A percentile compares a stretch with the other conserved stretches of the same genome.
Conservation (phyloP, 2,329 filamentous ascomycete genomes). For the Cryphonectria japonica region DNA sequence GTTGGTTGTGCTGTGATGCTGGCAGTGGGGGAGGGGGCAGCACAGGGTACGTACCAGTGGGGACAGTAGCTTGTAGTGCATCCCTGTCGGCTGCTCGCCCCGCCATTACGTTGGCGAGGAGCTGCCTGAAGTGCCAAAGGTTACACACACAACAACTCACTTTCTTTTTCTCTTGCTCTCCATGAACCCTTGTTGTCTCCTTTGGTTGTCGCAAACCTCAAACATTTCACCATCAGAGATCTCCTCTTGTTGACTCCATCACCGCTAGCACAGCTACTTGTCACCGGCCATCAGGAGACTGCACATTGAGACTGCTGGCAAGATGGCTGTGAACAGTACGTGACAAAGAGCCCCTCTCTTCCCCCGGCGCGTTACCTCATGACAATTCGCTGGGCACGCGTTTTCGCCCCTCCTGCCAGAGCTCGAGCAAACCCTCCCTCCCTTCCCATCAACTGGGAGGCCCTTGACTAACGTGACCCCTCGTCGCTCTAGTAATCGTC, state of each 20-base stretch:
- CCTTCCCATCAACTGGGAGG: too few relatives aligned
- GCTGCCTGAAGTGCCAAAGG: conserved; percentile 20
- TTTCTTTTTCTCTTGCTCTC: conserved; percentile 8
- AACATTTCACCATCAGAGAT: background rate
- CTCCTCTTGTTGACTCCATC: background rate
- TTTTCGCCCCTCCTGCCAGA: background rate
- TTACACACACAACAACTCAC: background rate
- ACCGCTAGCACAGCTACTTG: background rate
- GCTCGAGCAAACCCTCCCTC: background rate
- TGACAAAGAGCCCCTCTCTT: conserved; percentile 16
- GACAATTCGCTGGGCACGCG: background rate
- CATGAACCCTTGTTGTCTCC: background rate
- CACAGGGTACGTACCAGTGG: conserved; percentile 21
- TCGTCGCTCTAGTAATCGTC: conserved; percentile 69
- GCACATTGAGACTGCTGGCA: conserved; percentile 30
- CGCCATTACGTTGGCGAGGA: conserved; percentile 24
- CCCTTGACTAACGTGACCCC: conserved; percentile 32
- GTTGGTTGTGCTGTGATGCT: background rate
- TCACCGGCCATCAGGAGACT: background rate
- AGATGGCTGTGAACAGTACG: conserved; percentile 62
- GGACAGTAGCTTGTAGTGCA: background rate
- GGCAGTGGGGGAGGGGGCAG: background rate
- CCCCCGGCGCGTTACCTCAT: too few relatives aligned
- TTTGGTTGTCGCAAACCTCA: background rate
- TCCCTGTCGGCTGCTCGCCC: conserved; percentile 17